Evolutionary conservation across 139 green algal genomes (phyloP), one percentile per base, ranked within the genome.

Genomic region (Chlorella sorokiniana): DNA sequence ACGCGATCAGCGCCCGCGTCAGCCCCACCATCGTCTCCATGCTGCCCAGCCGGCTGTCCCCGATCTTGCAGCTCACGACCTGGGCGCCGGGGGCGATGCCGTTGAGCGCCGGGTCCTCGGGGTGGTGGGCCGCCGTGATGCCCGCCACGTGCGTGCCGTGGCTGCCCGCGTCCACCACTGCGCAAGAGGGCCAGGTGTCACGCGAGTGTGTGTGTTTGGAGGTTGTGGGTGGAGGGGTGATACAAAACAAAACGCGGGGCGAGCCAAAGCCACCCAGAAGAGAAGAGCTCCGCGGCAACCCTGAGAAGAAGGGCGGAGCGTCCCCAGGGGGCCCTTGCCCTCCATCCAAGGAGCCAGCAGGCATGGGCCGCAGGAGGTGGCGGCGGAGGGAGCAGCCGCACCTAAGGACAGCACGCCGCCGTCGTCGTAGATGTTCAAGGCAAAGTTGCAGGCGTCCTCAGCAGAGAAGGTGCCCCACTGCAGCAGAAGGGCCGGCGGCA

Each of bases 61-160:
- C 95, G 64, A 98, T 98, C 87, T 98, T 98, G 88, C 91, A 97
- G n/a, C 86, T 94, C 64, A 98, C 92, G 63, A 98, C 93, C 87
- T 97, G 93, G 18, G 93, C 93, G 27, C 92, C 90, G 69, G 95
- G 95, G 16, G 95, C 95, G 8, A 97, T 86, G 70, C 95, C 95
- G 84, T 97, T 96, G 38, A 95, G 84, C 9, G 74, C 69, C 10
- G 93, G 88, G 54, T 95, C 88, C 2, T 97, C 93, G 20, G 91
- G 90, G 78, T 96, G 94, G 88, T 96, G 83, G 1, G 93, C 95
- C 1, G 93, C 93, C 29, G 84, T 89, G 88, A 98, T 98, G 64
- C 95, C 95, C 16, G 89, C 89, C 42, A 95, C 95, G 85, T 98
- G 95, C 0, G 95, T 98, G 76, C 95, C 95, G 88, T 98, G 95